A percentile compares a stretch with the other conserved stretches of the same genome.
phyloP scores from a whole-genome alignment of 1,139 yeast species.

The Saccharomyces hybrid region DNA sequence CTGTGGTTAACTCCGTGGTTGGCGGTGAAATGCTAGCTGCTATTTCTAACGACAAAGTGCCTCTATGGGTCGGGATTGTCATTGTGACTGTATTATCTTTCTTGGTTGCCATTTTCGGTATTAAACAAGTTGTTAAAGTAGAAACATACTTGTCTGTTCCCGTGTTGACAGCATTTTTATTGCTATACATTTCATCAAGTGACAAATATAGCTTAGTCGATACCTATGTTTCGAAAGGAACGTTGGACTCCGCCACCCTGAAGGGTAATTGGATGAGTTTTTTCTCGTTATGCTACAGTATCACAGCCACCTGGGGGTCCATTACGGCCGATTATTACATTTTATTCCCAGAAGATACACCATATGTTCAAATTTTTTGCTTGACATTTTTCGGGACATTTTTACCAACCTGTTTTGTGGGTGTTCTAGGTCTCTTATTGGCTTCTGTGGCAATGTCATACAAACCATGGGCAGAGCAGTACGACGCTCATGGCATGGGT shows the following conservation, averaged over 20 bases:
- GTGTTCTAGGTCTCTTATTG: slow-evolving; percentile 60
- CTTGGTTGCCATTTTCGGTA: slow-evolving; percentile 66
- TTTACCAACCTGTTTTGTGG: slow-evolving; percentile 73
- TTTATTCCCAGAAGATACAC: slow-evolving; percentile 67
- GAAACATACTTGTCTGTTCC: slow-evolving; percentile 67
- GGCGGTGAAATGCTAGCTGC: slow-evolving; percentile 76
- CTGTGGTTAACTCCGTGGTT: slow-evolving; percentile 72
- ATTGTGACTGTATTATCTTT: slow-evolving; percentile 60
- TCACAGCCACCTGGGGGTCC: slow-evolving; percentile 88
- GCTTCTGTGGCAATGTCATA: slow-evolving; percentile 63
- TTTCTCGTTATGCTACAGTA: slow-evolving; percentile 68
- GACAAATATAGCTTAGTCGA: slow-evolving; percentile 37
- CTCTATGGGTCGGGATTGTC: slow-evolving; percentile 65
- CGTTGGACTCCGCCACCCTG: slow-evolving; percentile 36
- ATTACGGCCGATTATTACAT: slow-evolving; percentile 81
- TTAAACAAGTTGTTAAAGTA: slow-evolving; percentile 56
- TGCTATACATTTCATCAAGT: slow-evolving; percentile 62
- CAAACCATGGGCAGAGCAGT: slow-evolving; percentile 52
- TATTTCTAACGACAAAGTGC: slow-evolving; percentile 53
- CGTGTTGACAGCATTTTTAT: slow-evolving; percentile 56
- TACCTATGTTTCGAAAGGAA: slow-evolving; percentile 28
- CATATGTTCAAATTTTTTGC: slow-evolving; percentile 47
- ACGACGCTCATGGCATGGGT: slow-evolving; percentile 61
- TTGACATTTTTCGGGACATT: slow-evolving; percentile 64
- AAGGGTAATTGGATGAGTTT: slow-evolving; percentile 67